Evolutionary conservation across 192 early-diverging fungal genomes (phyloP).

Genomic region (Rhizophagus prolifer): DNA sequence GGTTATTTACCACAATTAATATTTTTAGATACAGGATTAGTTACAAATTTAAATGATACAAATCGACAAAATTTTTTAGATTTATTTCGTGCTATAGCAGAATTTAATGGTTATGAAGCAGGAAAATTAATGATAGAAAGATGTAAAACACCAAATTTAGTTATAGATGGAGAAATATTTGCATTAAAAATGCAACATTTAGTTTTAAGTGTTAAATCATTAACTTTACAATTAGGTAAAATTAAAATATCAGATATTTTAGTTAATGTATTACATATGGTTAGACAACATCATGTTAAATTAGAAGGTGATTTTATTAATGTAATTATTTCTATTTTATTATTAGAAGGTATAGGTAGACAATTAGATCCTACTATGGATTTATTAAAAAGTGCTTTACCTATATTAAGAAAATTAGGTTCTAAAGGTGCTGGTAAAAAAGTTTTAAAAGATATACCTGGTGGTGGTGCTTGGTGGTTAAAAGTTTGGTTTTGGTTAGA

Average conservation of each 20-base stretch:
- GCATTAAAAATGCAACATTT: constrained; percentile 78
- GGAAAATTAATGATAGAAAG: constrained; percentile 88
- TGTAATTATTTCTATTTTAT: constrained; percentile 85
- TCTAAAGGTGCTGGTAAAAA: constrained; percentile 49
- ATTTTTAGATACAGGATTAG: constrained; percentile 91
- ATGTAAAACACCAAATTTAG: constrained; percentile 68
- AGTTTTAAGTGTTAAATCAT: constrained; percentile 66
- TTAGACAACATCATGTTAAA: constrained; percentile 88
- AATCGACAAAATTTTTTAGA: constrained; percentile 90
- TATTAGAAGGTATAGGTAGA: constrained; percentile 93
- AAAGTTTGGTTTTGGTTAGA: constrained; percentile 66
- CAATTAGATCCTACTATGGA: constrained; percentile 89
- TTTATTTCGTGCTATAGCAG: constrained; percentile 82
- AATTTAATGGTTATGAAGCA: constrained; percentile 82
- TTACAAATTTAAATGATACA: constrained; percentile 67
- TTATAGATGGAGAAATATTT: constrained; percentile 76
- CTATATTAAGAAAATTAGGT: constrained; percentile 65
- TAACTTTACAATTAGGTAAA: constrained; percentile 73
- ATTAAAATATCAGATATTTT: constrained; percentile 83
- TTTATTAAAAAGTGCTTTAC: constrained; percentile 78
- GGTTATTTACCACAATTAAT: constrained; percentile 78
- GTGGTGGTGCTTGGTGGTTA: constrained; percentile 48
- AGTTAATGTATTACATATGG: constrained; percentile 78
- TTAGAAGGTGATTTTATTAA: constrained; percentile 96
- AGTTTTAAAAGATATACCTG: constrained; percentile 42